A percentile compares a stretch with the other conserved stretches of the same genome.
Evolutionary conservation across 2,329 filamentous ascomycete species (phyloP).

Genomic region (Phialophora tarda): DNA sequence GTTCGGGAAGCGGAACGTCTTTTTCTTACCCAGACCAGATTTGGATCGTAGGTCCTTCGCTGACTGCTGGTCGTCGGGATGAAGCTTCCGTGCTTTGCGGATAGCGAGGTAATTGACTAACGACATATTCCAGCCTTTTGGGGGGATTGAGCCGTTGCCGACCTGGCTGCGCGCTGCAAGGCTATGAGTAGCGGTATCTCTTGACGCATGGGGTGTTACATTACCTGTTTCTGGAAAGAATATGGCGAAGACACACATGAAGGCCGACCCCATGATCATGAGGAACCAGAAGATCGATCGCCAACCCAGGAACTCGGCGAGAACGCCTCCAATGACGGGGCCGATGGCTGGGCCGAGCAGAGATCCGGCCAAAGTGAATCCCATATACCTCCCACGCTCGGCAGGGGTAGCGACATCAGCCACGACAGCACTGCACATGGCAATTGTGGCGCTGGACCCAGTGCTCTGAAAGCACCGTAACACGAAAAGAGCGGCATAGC

Average conservation of each 20-base stretch:
- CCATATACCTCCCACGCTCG: conserved; percentile 51
- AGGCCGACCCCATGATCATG: conserved; percentile 52
- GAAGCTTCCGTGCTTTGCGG: conserved; percentile 33
- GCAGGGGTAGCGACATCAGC: conserved; percentile 48
- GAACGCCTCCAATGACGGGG: conserved; percentile 51
- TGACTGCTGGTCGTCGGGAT: conserved; percentile 19
- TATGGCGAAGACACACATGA: conserved; percentile 41
- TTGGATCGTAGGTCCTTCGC: not conserved
- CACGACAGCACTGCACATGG: conserved; percentile 49
- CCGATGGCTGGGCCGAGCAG: conserved; percentile 54
- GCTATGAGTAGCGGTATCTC: not conserved
- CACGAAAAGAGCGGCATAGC: conserved; percentile 47
- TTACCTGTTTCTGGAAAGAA: conserved; percentile 48
- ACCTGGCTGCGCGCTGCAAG: conserved; percentile 43
- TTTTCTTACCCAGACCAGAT: conserved; percentile 3
- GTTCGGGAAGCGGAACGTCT: conserved; percentile 48
- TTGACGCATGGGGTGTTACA: not conserved
- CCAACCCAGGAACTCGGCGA: conserved; percentile 58
- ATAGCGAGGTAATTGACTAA: conserved; percentile 38
- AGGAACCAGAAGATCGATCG: conserved; percentile 62
- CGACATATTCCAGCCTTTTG: conserved; percentile 48
- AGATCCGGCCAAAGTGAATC: conserved; percentile 45
- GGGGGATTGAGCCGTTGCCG: conserved; percentile 48
- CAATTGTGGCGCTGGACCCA: conserved; percentile 49
- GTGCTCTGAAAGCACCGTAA: conserved; percentile 47